These are phyloP conservation scores for Aurantiochytrium sp. DNA, from an alignment of 108 stramenopile genomes.

Conservation along the genomic window DNA sequence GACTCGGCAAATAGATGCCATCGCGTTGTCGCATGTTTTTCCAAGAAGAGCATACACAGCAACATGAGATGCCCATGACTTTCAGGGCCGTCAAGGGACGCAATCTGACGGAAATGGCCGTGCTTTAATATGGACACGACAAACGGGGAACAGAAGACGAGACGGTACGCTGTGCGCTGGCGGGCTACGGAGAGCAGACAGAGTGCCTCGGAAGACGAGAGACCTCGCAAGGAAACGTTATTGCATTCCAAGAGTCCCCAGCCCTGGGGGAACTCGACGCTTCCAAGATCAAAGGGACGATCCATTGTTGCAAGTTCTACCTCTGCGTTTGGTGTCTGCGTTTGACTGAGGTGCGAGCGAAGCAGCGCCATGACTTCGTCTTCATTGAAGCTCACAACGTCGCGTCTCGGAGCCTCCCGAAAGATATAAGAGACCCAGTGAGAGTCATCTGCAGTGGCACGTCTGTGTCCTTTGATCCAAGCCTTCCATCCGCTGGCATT, in stretches of 20 bases:
- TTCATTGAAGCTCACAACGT: background rate
- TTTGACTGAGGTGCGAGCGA: background rate
- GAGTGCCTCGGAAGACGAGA: background rate
- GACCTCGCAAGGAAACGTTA: background rate
- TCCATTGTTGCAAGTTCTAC: background rate
- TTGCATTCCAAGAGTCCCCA: background rate
- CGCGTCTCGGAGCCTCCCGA: background rate
- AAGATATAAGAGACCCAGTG: background rate
- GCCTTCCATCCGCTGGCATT: background rate
- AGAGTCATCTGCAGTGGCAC: background rate
- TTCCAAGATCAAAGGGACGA: background rate
- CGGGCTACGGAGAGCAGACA: background rate
- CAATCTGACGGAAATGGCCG: background rate
- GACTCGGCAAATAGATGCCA: no score
- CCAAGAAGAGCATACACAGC: no score
- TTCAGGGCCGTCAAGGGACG: no score
- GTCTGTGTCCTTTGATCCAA: background rate
- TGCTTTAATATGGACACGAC: background rate
- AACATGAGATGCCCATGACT: no score
- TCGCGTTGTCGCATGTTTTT: no score
- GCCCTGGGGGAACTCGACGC: background rate
- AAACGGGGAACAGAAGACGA: background rate
- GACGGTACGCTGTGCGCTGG: background rate
- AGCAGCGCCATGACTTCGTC: background rate
- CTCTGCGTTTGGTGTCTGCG: background rate